Base-by-base conservation (phyloP, 495 filamentous ascomycete genomes). In the Penicillium steckii region DNA sequence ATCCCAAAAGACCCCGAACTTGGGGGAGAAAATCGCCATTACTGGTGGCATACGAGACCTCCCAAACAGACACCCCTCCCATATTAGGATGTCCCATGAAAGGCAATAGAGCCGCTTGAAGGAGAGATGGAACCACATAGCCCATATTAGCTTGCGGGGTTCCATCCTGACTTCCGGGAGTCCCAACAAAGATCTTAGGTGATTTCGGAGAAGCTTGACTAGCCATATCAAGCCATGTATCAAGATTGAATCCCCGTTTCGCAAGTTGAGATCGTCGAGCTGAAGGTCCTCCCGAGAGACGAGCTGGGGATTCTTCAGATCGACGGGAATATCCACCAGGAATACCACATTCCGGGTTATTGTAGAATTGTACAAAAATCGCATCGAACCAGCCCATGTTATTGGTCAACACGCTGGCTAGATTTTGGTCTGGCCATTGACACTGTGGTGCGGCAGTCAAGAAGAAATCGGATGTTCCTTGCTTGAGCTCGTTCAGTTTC, bases 311-410 rank as follows among this genome's bases (percentile, higher is more conserved):
- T 37, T 18, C n/a, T 17, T 37, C 38, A 10, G 48, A 43, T 8
- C 48, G 40, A 22, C 29, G 38, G 10, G 22, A 17, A 15, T 51
- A 51, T 8, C 48, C 40, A 26, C 25, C 26, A 6, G 37, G 24
- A 26, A 51, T 51, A 17, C 48, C 48, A 32, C 48, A 51, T 41
- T 44, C 48, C 4, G 25, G 48, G 19, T 51, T 44, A 7, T 51
- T 44, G 21, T 51, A 51, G 29, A 51, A 51, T 27, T 51, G 48
- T 9, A 51, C 48, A 10, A 44, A 51, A 10, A 51, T 30, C 0
- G 48, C 48, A 44, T 51, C 48, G 13, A 51, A 51, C 0, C 17
- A 41, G 40, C 40, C 38, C 48, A 51, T 44, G 26, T 51, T 19
- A 6, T 10, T 13, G 17, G 42, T 41, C 7, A 51, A 29, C 4